Evolutionary conservation across 2,329 filamentous ascomycete genomes (phyloP).

Genomic region (Colletotrichum liaoningense): DNA sequence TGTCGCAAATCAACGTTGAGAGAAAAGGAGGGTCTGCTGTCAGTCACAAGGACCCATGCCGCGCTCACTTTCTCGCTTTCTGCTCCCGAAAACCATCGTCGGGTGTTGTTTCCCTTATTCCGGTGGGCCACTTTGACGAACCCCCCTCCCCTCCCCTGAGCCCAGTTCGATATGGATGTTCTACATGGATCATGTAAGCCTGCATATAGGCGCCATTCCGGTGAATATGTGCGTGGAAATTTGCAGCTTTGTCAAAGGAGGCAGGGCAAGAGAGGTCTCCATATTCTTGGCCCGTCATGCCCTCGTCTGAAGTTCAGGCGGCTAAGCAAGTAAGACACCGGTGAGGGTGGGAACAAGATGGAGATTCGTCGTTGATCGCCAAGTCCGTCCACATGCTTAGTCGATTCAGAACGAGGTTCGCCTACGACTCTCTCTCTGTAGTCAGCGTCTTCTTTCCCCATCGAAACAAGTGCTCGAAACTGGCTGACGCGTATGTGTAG

Average conservation of each 20-base stretch:
- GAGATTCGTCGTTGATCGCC: constrained; percentile 1
- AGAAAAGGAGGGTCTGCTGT: not conserved
- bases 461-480: not conserved
- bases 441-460: not conserved
- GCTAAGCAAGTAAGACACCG: constrained; percentile 8
- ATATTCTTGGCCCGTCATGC: not conserved
- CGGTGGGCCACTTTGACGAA: constrained; percentile 1
- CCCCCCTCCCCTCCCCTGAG: not conserved
- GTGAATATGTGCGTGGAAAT: not conserved
- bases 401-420: not conserved
- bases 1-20: not conserved
- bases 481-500: constrained; percentile 17
- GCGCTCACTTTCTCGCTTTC: not conserved
- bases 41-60: not conserved
- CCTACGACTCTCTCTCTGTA: not conserved
- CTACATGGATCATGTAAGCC: not conserved
- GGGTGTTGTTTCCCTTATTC: constrained; percentile 3
- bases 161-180: not conserved
- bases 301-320: constrained; percentile 18
- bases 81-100: not conserved
- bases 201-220: constrained; percentile 1
- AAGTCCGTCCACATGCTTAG: not conserved
- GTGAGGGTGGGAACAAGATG: not conserved
- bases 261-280: not conserved
- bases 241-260: not conserved